Evolutionary conservation across 306 rosid species (phyloP), one percentile per base, ranked within the genome.

Genomic region (Lablab purpureus): DNA sequence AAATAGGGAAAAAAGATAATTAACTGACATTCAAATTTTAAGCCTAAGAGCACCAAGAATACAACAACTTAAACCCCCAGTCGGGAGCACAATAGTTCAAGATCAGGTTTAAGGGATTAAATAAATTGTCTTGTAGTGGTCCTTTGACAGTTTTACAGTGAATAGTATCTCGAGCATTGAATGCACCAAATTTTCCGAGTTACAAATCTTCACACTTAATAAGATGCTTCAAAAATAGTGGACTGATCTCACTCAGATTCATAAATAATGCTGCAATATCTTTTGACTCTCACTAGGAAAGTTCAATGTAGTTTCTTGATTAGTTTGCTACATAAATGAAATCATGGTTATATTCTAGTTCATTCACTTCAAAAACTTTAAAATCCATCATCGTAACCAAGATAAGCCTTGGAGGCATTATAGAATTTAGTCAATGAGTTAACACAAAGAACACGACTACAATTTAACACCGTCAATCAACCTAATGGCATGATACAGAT

Each of bases 281-380:
- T 46, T 27, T 40, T 55, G 8, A 68, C 52, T 56, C 54, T 49
- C 67, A 21, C 21, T 71, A 40, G 23, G 46, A 77, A 30, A 52
- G 62, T 22, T 49, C 34, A 14, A 82, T 18, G 50, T 27, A 58
- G 27, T 50, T 40, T 73, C 54, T 23, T 56, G 55, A 67, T 73
- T 51, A 73, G 54, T 67, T 66, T 17, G 43, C 34, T 58, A 46
- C 40, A 40, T 22, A 36, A 36, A 47, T 21, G 52, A 8, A 49
- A 63, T 54, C 40, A 63, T 69, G 40, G 43, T 56, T 15, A 77
- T 40, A 47, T 76, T 49, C 19, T 4, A 15, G 7, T 40, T 23
- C 52, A 41, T 22, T 58, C 46, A 63, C 46, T 23, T 23, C 2
- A 17, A 43, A 74, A 17, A 49, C 1, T 15, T 47, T 47, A 47